Evolutionary conservation across 164 flowering plant genomes (phyloP).

Genomic region (Paratinospora sagittata): DNA sequence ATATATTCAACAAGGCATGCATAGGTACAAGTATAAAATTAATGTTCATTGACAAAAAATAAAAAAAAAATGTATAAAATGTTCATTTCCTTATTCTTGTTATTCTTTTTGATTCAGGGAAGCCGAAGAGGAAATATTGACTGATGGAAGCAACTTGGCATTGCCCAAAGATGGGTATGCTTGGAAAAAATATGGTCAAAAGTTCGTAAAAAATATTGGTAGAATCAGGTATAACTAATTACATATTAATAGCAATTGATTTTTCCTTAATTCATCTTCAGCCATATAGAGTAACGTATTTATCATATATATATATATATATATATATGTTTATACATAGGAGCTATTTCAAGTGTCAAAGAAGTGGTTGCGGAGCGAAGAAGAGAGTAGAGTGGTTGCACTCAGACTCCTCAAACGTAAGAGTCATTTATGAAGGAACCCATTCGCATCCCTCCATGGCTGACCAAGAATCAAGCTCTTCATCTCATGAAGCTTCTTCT

Average conservation of each 20-base stretch:
- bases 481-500: constrained; percentile 1
- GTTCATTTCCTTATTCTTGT: background rate
- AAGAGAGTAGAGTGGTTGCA: constrained; percentile 24
- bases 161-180: constrained; percentile 23
- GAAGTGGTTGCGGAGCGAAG: constrained; percentile 18
- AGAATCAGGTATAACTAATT: constrained; percentile 19
- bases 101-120: background rate
- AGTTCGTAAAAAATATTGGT: constrained; percentile 24
- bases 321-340: constrained; percentile 1
- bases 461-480: background rate
- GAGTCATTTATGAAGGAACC: constrained; percentile 20
- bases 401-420: background rate
- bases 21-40: too few relatives aligned
- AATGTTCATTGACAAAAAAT: too few relatives aligned
- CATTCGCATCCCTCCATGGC: constrained; percentile 14
- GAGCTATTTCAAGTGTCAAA: constrained; percentile 28
- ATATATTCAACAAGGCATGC: too few relatives aligned
- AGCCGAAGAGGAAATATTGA: background rate
- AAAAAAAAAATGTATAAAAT: too few relatives aligned
- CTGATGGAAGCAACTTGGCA: background rate
- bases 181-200: constrained; percentile 32
- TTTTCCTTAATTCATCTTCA: background rate
- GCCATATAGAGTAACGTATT: too few relatives aligned
- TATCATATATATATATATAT: too few relatives aligned
- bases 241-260: too few relatives aligned